Base-by-base conservation (phyloP, 2,329 filamentous ascomycete species). In the Didymella lethalis region DNA sequence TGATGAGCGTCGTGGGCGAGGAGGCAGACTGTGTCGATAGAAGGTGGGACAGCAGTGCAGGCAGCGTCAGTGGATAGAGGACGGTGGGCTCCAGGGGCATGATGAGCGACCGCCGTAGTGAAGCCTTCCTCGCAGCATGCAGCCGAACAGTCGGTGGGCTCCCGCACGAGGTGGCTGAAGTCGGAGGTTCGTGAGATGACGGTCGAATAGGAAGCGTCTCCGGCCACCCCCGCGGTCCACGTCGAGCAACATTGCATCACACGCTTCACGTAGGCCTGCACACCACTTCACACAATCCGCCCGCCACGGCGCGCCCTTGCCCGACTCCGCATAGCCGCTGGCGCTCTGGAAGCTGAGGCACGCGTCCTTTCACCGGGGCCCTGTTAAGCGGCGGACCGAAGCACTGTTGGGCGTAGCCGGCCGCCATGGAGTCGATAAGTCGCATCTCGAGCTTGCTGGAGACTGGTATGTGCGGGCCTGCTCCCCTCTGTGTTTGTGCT, bases 381-480 rank as follows among this genome's bases (percentile, higher is more conserved):
- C 55, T 45, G 44, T 46, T 34, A 14, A 61, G 48, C 60, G 41
- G 61, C 63, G 61, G 63, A 61, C 62, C 57, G 58, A 64, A 49
- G 60, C 57, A 60, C 61, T 59, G 40, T 47, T 45, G 47, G 60
- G 59, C 43, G 62, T 59, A 51, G 57, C 48, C 45, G 45, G 63
- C 59, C 34, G 67, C 64, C 59, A 99, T 99, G 95, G 95, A 99
- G 86, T 96, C 94, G 23, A 93, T 98, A 75, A 93, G 94, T 65
- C 87, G 91, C 73, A 96, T 99, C 79, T 96, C 93, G 69, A 92
- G 88, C 77, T 87, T 98, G 80, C 89, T 99, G 78, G 95, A 98
- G 83, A 95, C 91, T 80, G 93, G 94, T 96, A 84, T 59, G 56
- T 59, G 56, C 56, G 56, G 40, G 29, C 18, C 48, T 41, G 41